Conservation (phyloP, 2,329 filamentous ascomycete species). For the Pyricularia pennisetigena region DNA sequence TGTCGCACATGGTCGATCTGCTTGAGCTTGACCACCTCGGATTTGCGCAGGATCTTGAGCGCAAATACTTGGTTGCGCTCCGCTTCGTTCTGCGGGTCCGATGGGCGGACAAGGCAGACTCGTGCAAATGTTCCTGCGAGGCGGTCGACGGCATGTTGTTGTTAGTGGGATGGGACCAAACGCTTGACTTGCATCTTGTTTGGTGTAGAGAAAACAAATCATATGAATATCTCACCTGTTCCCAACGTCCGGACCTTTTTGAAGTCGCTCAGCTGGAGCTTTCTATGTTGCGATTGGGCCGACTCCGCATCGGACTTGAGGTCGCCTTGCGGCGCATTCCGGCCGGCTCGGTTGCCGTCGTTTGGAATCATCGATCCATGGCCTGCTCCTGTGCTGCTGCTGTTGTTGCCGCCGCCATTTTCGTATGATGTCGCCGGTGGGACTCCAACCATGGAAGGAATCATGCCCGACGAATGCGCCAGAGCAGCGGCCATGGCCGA, state of each 20-base stretch:
- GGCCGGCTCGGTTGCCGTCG: neutral
- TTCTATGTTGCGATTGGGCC: neutral
- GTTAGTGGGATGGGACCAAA: neutral
- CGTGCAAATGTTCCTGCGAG: slow-evolving; percentile 65
- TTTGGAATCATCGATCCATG: neutral
- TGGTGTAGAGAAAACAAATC: neutral
- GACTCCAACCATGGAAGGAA: slow-evolving; percentile 3
- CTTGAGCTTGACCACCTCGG: slow-evolving; percentile 69
- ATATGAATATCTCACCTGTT: slow-evolving; percentile 44
- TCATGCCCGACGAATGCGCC: slow-evolving; percentile 3
- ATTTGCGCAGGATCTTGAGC: slow-evolving; percentile 68
- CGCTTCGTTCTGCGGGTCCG: slow-evolving; percentile 32
- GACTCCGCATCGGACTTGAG: neutral
- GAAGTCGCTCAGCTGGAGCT: slow-evolving; percentile 49
- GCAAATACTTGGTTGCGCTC: slow-evolving; percentile 63
- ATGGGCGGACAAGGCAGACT: slow-evolving; percentile 66
- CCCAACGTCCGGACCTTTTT: slow-evolving; percentile 65
- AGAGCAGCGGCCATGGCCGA: slow-evolving; percentile 5
- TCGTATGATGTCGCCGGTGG: slow-evolving; percentile 1
- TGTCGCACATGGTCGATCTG: slow-evolving; percentile 81
- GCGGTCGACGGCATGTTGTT: neutral
- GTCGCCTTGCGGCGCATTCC: neutral
- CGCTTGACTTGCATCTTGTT: neutral
- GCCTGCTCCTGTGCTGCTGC: neutral
- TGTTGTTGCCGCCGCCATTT: slow-evolving; percentile 1